These are phyloP conservation scores for Canna indica DNA, from an alignment of 176 grass and related monocot genomes.

Conservation along the genomic window DNA sequence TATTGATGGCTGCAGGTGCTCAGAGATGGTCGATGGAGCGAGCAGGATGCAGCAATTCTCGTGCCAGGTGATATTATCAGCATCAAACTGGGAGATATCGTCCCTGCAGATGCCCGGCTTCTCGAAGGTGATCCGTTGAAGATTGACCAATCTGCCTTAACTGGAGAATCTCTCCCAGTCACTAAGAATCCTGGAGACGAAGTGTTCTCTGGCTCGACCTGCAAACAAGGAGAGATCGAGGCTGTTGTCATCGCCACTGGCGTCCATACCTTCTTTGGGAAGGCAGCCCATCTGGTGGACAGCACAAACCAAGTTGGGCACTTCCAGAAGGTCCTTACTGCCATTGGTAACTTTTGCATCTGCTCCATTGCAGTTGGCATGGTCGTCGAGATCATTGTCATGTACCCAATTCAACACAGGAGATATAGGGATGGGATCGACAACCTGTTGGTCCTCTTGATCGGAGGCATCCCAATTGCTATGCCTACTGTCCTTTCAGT, in stretches of 20 bases:
- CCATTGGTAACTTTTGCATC: conserved; percentile 99
- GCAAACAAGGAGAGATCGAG: conserved; percentile 90
- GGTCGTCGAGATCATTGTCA: conserved; percentile 59
- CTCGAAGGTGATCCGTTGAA: conserved; percentile 72
- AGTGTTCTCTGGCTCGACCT: conserved; percentile 84
- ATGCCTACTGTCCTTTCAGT: conserved; percentile 96
- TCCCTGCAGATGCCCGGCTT: conserved; percentile 70
- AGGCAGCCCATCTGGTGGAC: conserved; percentile 90
- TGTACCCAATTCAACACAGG: conserved; percentile 80
- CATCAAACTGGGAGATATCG: conserved; percentile 83
- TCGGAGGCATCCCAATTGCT: conserved; percentile 92
- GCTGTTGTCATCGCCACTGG: conserved; percentile 84
- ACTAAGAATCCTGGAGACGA: conserved; percentile 53
- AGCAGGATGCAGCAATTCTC: conserved; percentile 59
- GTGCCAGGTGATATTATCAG: conserved; percentile 85
- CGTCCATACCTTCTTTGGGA: conserved; percentile 96
- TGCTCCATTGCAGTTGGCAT: conserved; percentile 55
- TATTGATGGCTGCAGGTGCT: conserved; percentile 35
- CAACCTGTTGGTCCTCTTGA: conserved; percentile 88
- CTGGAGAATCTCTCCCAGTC: conserved; percentile 76
- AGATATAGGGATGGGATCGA: conserved; percentile 83
- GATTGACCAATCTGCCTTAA: conserved; percentile 91
- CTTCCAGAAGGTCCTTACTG: conserved; percentile 80
- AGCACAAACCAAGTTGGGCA: conserved; percentile 90
- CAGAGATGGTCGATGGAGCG: conserved; percentile 60